Evolutionary conservation across 306 rosid species (phyloP).

Genomic region (Erythrophleum fordii): DNA sequence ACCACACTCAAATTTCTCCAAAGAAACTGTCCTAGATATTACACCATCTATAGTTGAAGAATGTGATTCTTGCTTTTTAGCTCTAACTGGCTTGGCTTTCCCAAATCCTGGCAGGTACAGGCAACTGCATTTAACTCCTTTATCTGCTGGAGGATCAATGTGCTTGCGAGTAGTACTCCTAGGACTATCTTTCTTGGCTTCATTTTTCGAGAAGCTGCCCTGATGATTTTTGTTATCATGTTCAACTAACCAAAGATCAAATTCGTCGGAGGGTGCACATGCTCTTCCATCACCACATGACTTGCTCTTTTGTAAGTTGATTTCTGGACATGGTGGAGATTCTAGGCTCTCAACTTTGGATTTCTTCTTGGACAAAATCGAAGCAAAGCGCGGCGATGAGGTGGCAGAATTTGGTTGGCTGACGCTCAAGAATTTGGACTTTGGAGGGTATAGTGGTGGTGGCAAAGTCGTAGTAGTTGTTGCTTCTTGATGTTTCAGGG

Average conservation of each 20-base stretch:
- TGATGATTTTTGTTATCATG: slow-evolving; percentile 35
- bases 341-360: slow-evolving; percentile 40
- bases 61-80: slow-evolving; percentile 46
- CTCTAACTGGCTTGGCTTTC: slow-evolving; percentile 56
- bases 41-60: slow-evolving; percentile 13
- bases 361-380: slow-evolving; percentile 48
- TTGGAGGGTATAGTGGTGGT: slow-evolving; percentile 61
- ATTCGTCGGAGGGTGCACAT: slow-evolving; percentile 50
- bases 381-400: slow-evolving; percentile 58
- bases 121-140: slow-evolving; percentile 73
- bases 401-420: slow-evolving; percentile 78
- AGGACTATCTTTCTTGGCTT: slow-evolving; percentile 41
- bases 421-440: slow-evolving; percentile 62
- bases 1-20: slow-evolving; percentile 93
- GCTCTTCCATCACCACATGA: slow-evolving; percentile 65
- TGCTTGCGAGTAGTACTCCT: slow-evolving; percentile 36
- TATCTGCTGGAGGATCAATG: neutral
- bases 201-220: slow-evolving; percentile 43
- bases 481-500: slow-evolving; percentile 41
- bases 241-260: slow-evolving; percentile 62
- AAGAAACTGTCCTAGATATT: slow-evolving; percentile 71
- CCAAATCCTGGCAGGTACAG: slow-evolving; percentile 73
- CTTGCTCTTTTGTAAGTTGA: slow-evolving; percentile 58
- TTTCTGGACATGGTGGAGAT: slow-evolving; percentile 50
- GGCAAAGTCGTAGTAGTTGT: slow-evolving; percentile 12